Percentiles rank a stretch among this genome's conserved stretches.
Evolutionary conservation across 768 basidiomycete species (phyloP).

Genomic region (Leucogyrophana mollusca): DNA sequence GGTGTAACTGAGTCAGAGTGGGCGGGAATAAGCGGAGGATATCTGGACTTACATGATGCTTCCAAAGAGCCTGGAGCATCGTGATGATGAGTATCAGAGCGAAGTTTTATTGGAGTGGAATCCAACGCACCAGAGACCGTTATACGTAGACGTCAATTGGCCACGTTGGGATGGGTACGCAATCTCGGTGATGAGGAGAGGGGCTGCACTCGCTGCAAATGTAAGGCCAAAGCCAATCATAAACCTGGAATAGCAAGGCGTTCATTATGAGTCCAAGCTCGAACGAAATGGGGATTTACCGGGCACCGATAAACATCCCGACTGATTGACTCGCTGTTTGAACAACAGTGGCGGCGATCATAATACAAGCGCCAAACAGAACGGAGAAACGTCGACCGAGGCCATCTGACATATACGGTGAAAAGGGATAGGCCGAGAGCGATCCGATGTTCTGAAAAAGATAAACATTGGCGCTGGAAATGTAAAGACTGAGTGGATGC

Average conservation of each 20-base stretch:
- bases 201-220: conserved; percentile 34
- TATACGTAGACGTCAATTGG: conserved; percentile 32
- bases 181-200: conserved; percentile 40
- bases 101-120: no score
- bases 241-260: conserved; percentile 5
- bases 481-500: neutral
- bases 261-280: neutral
- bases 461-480: no score
- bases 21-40: neutral
- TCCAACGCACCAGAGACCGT: conserved; percentile 26
- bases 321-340: conserved; percentile 30
- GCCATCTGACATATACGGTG: conserved; percentile 30
- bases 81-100: no score
- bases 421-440: conserved; percentile 24
- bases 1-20: no score
- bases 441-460: conserved; percentile 16
- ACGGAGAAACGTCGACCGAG: conserved; percentile 29
- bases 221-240: conserved; percentile 32
- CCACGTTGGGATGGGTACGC: conserved; percentile 44
- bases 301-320: conserved; percentile 34
- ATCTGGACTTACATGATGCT: conserved; percentile 3
- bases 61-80: conserved; percentile 3
- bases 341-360: conserved; percentile 30
- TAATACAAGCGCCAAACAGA: conserved; percentile 29
- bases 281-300: conserved; percentile 13